These are phyloP conservation scores for Gaertneriomyces sp. DNA, from an alignment of 192 early-diverging fungal species.

Conservation along the genomic window DNA sequence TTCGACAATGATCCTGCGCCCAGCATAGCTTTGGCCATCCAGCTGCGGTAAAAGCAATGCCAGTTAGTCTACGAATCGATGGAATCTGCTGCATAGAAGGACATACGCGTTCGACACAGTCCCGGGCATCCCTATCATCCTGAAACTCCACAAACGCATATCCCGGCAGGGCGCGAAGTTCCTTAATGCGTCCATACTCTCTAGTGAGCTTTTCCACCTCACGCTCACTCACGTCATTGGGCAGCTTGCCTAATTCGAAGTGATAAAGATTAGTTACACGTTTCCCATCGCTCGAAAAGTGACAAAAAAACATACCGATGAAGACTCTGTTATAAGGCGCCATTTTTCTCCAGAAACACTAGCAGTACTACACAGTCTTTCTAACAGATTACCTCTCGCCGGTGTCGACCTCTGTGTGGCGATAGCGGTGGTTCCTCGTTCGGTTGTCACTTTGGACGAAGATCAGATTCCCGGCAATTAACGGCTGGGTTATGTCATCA, in stretches of 20 bases:
- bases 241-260: constrained; percentile 59
- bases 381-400: too few species aligned
- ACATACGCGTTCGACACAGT: constrained; percentile 75
- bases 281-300: not conserved
- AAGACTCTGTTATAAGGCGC: constrained; percentile 12
- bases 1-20: constrained; percentile 52
- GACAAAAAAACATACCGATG: constrained; percentile 8
- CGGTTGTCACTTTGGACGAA: too few species aligned
- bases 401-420: too few species aligned
- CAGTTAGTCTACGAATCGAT: too few species aligned
- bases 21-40: too few species aligned
- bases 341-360: not conserved
- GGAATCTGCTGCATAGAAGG: too few species aligned
- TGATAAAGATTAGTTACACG: not conserved
- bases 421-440: too few species aligned
- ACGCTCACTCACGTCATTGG: constrained; percentile 76
- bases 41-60: too few species aligned
- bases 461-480: too few species aligned
- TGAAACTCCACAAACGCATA: constrained; percentile 96
- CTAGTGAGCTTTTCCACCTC: constrained; percentile 80
- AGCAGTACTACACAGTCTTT: too few species aligned
- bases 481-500: too few species aligned
- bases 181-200: constrained; percentile 74
- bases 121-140: constrained; percentile 79
- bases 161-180: constrained; percentile 76